Base-by-base conservation (phyloP, 2,329 filamentous ascomycete genomes). In the Thelonectria blattea region DNA sequence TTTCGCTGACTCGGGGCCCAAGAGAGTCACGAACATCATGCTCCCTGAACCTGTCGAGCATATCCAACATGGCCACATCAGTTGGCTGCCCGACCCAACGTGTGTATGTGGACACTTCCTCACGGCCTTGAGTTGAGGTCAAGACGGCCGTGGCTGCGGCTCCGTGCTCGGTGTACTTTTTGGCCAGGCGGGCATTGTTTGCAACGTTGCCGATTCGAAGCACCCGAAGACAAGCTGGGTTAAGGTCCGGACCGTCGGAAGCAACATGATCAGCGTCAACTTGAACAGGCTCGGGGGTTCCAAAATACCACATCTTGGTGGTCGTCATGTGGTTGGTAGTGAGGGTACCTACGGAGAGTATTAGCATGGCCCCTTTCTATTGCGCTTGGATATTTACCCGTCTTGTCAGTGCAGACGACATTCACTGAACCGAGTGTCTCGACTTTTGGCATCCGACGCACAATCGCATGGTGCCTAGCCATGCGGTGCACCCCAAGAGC, bases 401-500 rank as follows among this genome's bases (percentile, higher is more conserved):
- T 99, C 80, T 99, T 99, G 81, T 99, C 95, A 68, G 93, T 97
- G 80, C 96, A 99, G 7, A 99, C 92, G n/a, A 99, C 93, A 71
- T 98, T 99, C 60, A 99, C 95, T n/a, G 93, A 97, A 9, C 96
- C 96, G 5, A 99, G 80, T 0, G 95, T 99, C 75, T 99, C 95
- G 9, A 99, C 96, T 76, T 95, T 98, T 20, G 96, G 96, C 78
- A 99, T 90, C 72, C 91, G 90, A 67, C 95, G 90, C 61, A 99
- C 94, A 74, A 99, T 99, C 9, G 95, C 95, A 74, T 96, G 92
- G 69, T 94, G 88, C 72, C 89, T 92, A 62, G 95, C 96, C 95
- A 99, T 99, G 59, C 95, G 89, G 71, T 99, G 87, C 9, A 99
- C 96, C 14, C 95, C 96, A 14, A 99, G 83, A 41, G 95, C 95